Percentiles rank a stretch among this genome's conserved stretches.
Conservation (phyloP, 1,284 basidiomycete species). For the Microbotryum scabiosae region DNA sequence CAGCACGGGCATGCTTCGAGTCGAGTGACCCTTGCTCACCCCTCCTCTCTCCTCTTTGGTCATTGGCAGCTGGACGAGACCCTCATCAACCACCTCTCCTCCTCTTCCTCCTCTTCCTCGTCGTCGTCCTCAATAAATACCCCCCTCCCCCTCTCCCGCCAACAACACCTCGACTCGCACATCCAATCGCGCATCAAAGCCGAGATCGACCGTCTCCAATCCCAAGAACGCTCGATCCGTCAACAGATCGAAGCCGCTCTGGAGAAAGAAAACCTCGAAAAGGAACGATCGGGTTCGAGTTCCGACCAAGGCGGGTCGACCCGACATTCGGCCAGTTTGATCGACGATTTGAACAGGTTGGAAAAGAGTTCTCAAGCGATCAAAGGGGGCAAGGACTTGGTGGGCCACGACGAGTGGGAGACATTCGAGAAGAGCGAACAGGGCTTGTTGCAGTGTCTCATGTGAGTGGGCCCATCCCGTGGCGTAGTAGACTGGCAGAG, state of each 20-base stretch:
- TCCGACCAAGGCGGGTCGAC: constrained; percentile 6
- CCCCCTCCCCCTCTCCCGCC: constrained; percentile 25
- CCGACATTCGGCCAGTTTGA: constrained; percentile 20
- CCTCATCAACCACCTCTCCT: constrained; percentile 24
- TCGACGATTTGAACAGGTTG: constrained; percentile 23
- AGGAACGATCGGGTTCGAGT: constrained; percentile 10
- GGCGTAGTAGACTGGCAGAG: too few species aligned
- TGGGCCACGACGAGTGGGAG: constrained; percentile 16
- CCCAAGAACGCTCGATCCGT: constrained; percentile 30
- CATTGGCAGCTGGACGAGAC: constrained; percentile 21
- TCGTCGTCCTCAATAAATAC: constrained; percentile 8
- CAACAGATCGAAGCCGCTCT: constrained; percentile 33
- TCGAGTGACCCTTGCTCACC: too few species aligned
- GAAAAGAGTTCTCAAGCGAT: constrained; percentile 13
- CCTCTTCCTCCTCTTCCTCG: constrained; percentile 9
- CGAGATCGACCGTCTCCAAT: constrained; percentile 29
- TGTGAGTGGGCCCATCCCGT: constrained; percentile 18
- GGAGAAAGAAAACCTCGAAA: constrained; percentile 36
- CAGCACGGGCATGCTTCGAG: too few species aligned
- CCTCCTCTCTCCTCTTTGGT: too few species aligned
- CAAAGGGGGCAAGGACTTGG: constrained; percentile 4
- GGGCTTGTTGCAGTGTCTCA: constrained; percentile 20
- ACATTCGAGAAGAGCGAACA: constrained; percentile 14
- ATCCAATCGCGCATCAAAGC: constrained; percentile 31
- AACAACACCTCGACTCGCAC: constrained; percentile 33